Percentiles rank a stretch among this genome's conserved stretches.
Evolutionary conservation across 129 eudicot genomes (phyloP).

Genomic region (Silybum marianum): DNA sequence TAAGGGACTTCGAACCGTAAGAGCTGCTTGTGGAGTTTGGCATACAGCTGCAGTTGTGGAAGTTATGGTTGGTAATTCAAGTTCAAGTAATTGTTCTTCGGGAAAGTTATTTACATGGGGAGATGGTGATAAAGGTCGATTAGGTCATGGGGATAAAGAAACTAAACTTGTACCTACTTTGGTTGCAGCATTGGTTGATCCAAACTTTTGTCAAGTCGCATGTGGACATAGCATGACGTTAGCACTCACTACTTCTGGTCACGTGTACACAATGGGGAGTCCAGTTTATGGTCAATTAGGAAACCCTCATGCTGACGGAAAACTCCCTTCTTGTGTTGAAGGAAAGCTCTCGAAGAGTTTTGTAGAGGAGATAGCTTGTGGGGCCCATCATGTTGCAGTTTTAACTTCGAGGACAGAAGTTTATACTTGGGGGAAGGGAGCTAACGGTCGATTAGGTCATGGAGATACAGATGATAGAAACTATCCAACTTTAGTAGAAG

Average conservation of each 20-base stretch:
- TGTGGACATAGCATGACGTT: conserved; percentile 76
- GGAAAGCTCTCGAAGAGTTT: conserved; percentile 53
- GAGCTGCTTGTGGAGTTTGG: conserved; percentile 96
- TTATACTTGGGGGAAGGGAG: conserved; percentile 96
- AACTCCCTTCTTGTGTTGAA: conserved; percentile 56
- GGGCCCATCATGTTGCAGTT: conserved; percentile 87
- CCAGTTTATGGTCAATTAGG: conserved; percentile 69
- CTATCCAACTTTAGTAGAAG: conserved; percentile 72
- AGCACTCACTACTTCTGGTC: conserved; percentile 68
- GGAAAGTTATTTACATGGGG: conserved; percentile 96
- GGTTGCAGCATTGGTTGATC: conserved; percentile 54
- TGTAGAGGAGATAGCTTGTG: conserved; percentile 86
- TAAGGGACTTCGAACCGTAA: conserved; percentile 57
- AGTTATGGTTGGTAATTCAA: conserved; percentile 37
- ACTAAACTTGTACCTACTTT: conserved; percentile 60
- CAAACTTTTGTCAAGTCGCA: conserved; percentile 65
- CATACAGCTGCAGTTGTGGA: conserved; percentile 95
- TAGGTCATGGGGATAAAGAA: conserved; percentile 83
- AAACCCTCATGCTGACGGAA: conserved; percentile 59
- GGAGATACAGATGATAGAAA: conserved; percentile 75
- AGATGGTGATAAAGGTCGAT: conserved; percentile 80
- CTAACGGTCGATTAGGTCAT: conserved; percentile 88
- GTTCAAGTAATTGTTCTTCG: conserved; percentile 42
- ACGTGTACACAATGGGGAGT: conserved; percentile 85
- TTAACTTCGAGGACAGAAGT: conserved; percentile 87